Evolutionary conservation across 805 yeast species (phyloP), one percentile per base, ranked within the genome.

Genomic region (Metschnikowia aberdeeniae): DNA sequence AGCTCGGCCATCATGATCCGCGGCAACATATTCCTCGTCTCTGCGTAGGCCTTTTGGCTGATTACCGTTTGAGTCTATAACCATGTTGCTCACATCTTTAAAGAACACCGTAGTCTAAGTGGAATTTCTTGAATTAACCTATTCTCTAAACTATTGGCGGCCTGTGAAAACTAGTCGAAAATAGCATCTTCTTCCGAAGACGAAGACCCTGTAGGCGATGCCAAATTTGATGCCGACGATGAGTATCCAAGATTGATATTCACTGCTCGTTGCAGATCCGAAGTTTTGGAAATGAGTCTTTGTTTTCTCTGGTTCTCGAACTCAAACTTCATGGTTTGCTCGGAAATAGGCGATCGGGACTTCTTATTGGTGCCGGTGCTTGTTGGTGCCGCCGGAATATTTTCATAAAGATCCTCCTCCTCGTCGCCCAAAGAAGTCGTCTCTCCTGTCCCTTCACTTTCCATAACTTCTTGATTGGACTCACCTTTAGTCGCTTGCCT

Each of bases 1-100:
- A 82, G 87, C 81, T 83, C 86, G 84, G 73, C 76, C 84, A 71
- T 67, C 72, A 78, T 70, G 51, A 67, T 67, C 67, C 77, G 83
- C 71, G 75, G 95, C 97, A 81, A 92, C 95, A 92, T 92, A 92
- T 92, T 92, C 98, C 98, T 92, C 86, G 78, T 89, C 97, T 81
- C 92, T 90, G 84, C 95, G 96, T 77, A 86, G 80, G 84, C 81
- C 86, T 75, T 62, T 78, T 72, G 93, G 82, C 95, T 81, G 61
- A 76, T 92, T 81, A 83, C 84, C 96, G 93, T 82, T 88, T 87
- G 97, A 92, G 98, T 89, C 87, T 24, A 87, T 22, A 90, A 90
- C 98, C 98, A 90, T 92, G 95, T 89, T 82, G 97, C 95, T 74
- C 66, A 92, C 97, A 92, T 49, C 42, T 35, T 34, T 22, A 8